A percentile compares a stretch with the other conserved stretches of the same genome.
These are phyloP conservation scores for Verticillium nonalfalfae DNA, from an alignment of 2,329 filamentous ascomycete genomes.

Conservation along the genomic window DNA sequence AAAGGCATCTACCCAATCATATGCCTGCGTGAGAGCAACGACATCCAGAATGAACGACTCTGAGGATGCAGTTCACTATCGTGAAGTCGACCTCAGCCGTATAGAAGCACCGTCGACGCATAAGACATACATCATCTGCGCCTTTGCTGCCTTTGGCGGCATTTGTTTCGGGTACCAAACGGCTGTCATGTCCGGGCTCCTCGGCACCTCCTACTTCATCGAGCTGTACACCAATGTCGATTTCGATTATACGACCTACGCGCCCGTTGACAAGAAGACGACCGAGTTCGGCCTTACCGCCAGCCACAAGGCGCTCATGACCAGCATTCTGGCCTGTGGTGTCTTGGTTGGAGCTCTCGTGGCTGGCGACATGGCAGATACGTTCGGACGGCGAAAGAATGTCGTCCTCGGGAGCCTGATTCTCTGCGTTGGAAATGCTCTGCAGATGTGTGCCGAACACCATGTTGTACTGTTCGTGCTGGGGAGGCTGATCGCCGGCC, in stretches of 20 bases:
- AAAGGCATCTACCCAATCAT: background rate
- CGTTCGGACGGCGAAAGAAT: conserved; percentile 53
- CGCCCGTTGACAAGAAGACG: conserved; percentile 14
- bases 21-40: background rate
- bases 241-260: conserved; percentile 17
- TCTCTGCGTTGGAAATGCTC: conserved; percentile 51
- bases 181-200: conserved; percentile 47
- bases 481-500: conserved; percentile 58
- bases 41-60: background rate
- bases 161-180: conserved; percentile 56
- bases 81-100: background rate
- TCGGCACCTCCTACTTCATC: conserved; percentile 31
- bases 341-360: conserved; percentile 62
- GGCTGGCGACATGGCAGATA: conserved; percentile 60
- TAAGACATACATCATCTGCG: conserved; percentile 55
- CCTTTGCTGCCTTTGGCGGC: conserved; percentile 54
- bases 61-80: background rate
- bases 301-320: conserved; percentile 40
- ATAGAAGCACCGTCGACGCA: conserved; percentile 51
- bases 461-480: conserved; percentile 50
- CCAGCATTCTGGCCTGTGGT: conserved; percentile 57
- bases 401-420: conserved; percentile 54
- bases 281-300: conserved; percentile 14
- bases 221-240: conserved; percentile 28
- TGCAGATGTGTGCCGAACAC: conserved; percentile 49